Evolutionary conservation across 345 rosid species (phyloP), one percentile per base, ranked within the genome.

Genomic region (Pugionium cornutum): DNA sequence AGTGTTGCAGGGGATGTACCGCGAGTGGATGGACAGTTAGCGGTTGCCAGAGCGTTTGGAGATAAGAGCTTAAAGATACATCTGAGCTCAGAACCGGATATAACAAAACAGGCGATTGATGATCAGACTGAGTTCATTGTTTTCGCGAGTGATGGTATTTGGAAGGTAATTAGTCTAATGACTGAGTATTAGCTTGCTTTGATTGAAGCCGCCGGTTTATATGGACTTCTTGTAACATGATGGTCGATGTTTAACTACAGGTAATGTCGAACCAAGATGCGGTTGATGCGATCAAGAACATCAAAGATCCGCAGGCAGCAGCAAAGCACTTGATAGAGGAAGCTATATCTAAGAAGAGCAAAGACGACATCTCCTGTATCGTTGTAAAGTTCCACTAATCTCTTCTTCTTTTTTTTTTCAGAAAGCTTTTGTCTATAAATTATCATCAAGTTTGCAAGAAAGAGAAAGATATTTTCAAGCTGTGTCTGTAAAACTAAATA

Each of bases 41-140:
- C 98, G 0, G 95, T 89, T 63, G 94, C 98, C 2, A 83, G 98
- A 76, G 92, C 98, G 9, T 91, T 91, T 69, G 98, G 98, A 9
- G 95, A 91, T 64, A 81, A 78, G 74, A 89, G 89, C 74, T 75
- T 89, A 69, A 91, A 91, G 82, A 39, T 84, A 74, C 98, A 91
- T 74, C 82, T 91, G 36, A 91, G 95, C 76, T 88, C 95, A 25
- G 97, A 90, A 32, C 97, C 97, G 0, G 87, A 88, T 55, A 71
- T 90, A 45, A 51, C 9, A 1, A 62, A 70, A 9, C 76, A 70
- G 71, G 31, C 39, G 3, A 80, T 90, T 30, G 81, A 67, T 53
- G 81, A 77, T 18, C 75, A 74, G 8, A 60, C 72, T 1, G 87
- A 86, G 64, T 83, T 86, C 66, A 28, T 85, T 8, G 70, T 89